phyloP scores from a whole-genome alignment of 2,329 filamentous ascomycete genomes.

The Zymoseptoria pseudotritici region DNA sequence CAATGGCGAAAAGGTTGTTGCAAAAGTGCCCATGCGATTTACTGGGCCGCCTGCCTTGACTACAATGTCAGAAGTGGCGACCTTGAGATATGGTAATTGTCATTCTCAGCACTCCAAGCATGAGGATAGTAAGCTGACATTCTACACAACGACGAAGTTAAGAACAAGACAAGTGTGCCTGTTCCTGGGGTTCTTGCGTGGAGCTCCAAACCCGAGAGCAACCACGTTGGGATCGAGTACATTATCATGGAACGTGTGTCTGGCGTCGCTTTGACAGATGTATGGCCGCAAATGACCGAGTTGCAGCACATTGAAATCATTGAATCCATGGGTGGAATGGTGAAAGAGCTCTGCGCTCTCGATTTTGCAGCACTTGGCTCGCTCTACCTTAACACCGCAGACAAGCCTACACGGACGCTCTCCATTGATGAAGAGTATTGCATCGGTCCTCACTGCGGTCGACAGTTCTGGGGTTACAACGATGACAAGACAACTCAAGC shows the following conservation, averaged over 20 bases:
- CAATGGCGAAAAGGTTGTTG: constrained; percentile 33
- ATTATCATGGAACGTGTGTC: constrained; percentile 7
- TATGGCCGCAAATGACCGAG: constrained; percentile 6
- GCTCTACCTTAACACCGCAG: background rate
- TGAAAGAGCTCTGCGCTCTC: constrained; percentile 1
- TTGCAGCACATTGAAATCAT: constrained; percentile 2
- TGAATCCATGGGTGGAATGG: constrained; percentile 1
- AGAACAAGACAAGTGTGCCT: constrained; percentile 33
- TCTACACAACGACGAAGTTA: constrained; percentile 24
- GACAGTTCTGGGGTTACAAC: background rate
- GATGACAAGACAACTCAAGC: background rate
- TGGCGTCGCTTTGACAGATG: constrained; percentile 30
- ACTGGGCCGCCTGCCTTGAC: constrained; percentile 33
- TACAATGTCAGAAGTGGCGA: constrained; percentile 41
- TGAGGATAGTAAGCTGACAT: background rate
- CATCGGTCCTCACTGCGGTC: constrained; percentile 2
- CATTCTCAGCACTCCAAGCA: background rate
- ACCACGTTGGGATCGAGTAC: constrained; percentile 26
- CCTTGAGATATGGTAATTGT: constrained; percentile 26
- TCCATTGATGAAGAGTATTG: background rate
- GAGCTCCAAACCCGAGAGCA: constrained; percentile 32
- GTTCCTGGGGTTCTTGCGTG: constrained; percentile 39
- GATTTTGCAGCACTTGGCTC: constrained; percentile 1
- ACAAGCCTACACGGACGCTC: background rate
- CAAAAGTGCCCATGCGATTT: constrained; percentile 35